phyloP scores from a whole-genome alignment of 164 flowering plant genomes.

The Umbellularia californica region DNA sequence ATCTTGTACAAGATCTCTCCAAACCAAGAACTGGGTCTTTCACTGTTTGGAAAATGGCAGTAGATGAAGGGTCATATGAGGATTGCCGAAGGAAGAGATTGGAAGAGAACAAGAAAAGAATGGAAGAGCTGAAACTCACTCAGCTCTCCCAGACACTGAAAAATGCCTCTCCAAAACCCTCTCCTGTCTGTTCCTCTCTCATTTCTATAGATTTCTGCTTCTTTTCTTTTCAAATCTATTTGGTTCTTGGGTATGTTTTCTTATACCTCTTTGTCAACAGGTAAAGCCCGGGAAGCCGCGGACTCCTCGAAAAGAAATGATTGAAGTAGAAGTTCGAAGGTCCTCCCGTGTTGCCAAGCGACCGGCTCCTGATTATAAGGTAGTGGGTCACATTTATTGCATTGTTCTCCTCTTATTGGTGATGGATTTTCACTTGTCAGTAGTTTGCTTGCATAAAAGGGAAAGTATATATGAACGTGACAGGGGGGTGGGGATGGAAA shows the following conservation, averaged over 20 bases:
- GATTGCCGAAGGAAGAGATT: conserved; percentile 39
- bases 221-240: background rate
- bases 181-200: conserved; percentile 22
- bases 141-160: conserved; percentile 35
- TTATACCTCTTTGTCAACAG: conserved; percentile 17
- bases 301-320: conserved; percentile 8
- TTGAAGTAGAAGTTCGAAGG: conserved; percentile 35
- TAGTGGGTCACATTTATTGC: conserved; percentile 20
- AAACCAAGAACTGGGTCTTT: conserved; percentile 2
- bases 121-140: conserved; percentile 54
- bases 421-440: background rate
- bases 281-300: conserved; percentile 32
- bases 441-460: too few species aligned
- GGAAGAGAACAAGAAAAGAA: conserved; percentile 58
- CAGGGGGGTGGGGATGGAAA: background rate
- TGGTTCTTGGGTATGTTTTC: background rate
- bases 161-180: conserved; percentile 24
- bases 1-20: background rate
- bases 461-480: background rate
- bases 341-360: conserved; percentile 40
- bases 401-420: background rate
- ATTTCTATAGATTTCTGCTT: too few species aligned
- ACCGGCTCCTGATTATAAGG: conserved; percentile 42
- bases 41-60: conserved; percentile 3
- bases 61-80: conserved; percentile 26